Evolutionary conservation across 225 moss, liverwort and hornwort genomes (phyloP), one percentile per base, ranked within the genome.

Genomic region (Neckera pumila): DNA sequence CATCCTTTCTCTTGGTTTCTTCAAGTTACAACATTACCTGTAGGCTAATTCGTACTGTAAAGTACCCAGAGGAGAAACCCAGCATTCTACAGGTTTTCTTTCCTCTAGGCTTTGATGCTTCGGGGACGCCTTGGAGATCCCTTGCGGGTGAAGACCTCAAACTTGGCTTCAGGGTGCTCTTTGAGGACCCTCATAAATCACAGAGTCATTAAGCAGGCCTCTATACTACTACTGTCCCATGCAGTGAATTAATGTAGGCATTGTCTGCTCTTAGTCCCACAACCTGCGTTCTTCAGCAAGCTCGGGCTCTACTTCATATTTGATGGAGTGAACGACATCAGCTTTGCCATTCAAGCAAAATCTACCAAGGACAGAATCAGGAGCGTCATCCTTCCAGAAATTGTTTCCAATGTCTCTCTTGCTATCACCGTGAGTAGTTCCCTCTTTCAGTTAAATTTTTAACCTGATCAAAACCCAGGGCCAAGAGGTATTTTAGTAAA

Each of bases 371-470:
- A 88, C 49, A 75, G 76, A 61, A 90, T 88, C 81, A 88, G 75
- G 61, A 85, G 67, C 67, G 66, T 81, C 81, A 85, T 90, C 83
- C 84, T 90, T 65, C 87, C 84, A 87, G 84, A 85, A 74, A 87
- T 34, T 13, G 80, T 84, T 74, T 40, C 66, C 87, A 84, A 90
- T 74, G 80, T 84, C 47, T 84, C 90, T 79, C 87, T 80, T 80
- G 80, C 84, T 56, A 80, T 87, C 76, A 90, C 85, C 30, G 88
- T 88, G n/a, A 83, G 87, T 85, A 42, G 4, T 60, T 79, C 72
- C 43, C 43, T 42, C 25, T 31, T 34, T 66, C 25, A 33, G 34
- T 79, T 57, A 58, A 56, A 40, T 40, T 36, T 63, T 76, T n/a
- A 53, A 77, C 53, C 27, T 40, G 54, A 82, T 4, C n/a, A 25